Percentiles rank a stretch among this genome's conserved stretches.
Conservation (phyloP, 1,139 yeast species). For the Candida albicans region DNA sequence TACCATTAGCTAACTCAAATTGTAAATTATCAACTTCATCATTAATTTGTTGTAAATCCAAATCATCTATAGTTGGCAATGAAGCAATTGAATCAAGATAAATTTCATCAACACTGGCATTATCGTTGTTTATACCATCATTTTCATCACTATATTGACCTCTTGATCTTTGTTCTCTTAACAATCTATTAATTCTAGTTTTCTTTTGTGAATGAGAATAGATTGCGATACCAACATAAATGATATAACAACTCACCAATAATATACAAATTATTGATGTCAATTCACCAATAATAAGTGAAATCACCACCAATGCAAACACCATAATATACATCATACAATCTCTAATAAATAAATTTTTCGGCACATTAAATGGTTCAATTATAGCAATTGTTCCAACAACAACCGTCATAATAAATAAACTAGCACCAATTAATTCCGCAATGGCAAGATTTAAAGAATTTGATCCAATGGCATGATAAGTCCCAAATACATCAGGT, state of each 20-base stretch:
- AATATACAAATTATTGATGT: constrained; percentile 44
- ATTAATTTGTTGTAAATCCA: constrained; percentile 23
- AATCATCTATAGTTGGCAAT: constrained; percentile 36
- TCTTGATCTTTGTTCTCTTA: constrained; percentile 33
- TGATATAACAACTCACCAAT: constrained; percentile 50
- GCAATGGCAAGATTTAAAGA: constrained; percentile 81
- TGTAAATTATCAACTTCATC: constrained; percentile 22
- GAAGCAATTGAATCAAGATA: constrained; percentile 24
- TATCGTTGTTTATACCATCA: background rate
- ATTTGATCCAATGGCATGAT: constrained; percentile 69
- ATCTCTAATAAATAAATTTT: constrained; percentile 55
- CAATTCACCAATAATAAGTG: constrained; percentile 48
- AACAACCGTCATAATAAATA: constrained; percentile 73
- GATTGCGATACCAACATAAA: constrained; percentile 52
- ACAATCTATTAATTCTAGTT: constrained; percentile 18
- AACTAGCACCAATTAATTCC: constrained; percentile 83
- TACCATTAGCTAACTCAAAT: constrained; percentile 11
- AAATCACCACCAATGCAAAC: constrained; percentile 37
- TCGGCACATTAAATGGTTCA: constrained; percentile 62
- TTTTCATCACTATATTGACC: constrained; percentile 18
- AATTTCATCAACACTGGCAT: constrained; percentile 23
- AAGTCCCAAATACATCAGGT: constrained; percentile 86
- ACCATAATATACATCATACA: constrained; percentile 51
- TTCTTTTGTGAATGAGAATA: constrained; percentile 29
- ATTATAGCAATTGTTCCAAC: constrained; percentile 73